Percentiles rank a stretch among this genome's conserved stretches.
phyloP scores from a whole-genome alignment of 2,329 filamentous ascomycete species.

The Leptographium galeiforme region DNA sequence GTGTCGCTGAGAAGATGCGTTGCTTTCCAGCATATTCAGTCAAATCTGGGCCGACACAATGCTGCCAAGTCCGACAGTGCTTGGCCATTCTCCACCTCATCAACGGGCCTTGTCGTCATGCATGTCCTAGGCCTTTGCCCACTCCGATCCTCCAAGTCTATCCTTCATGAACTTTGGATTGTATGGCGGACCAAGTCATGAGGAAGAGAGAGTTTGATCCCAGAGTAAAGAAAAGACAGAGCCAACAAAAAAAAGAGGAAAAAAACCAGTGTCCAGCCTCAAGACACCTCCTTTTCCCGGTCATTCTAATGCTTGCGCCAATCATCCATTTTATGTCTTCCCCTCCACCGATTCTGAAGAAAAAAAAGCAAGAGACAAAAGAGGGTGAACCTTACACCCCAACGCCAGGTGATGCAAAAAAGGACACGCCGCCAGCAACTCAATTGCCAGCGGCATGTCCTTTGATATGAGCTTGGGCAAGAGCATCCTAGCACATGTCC shows the following conservation, averaged over 20 bases:
- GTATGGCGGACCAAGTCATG: neutral
- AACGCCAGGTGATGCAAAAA: slow-evolving; percentile 1
- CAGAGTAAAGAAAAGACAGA: neutral
- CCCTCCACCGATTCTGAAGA: neutral
- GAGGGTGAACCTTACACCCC: neutral
- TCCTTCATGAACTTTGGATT: slow-evolving; percentile 3
- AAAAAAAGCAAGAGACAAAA: neutral
- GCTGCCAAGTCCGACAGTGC: neutral
- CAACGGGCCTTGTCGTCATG: no score
- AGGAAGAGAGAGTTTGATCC: neutral
- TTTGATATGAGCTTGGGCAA: neutral
- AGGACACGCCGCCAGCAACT: neutral
- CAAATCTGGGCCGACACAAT: neutral
- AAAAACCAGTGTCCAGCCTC: neutral
- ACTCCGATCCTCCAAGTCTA: slow-evolving; percentile 1
- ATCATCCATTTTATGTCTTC: slow-evolving; percentile 4
- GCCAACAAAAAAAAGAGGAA: neutral
- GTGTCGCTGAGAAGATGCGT: neutral
- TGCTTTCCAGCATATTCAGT: neutral
- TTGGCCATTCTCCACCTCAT: neutral
- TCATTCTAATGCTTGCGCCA: slow-evolving; percentile 7
- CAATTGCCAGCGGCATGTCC: neutral
- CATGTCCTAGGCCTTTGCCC: neutral
- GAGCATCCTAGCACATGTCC: neutral
- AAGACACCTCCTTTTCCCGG: neutral